Percentiles rank a stretch among this genome's conserved stretches.
These are phyloP conservation scores for Monoraphidium neglectum DNA, from an alignment of 139 green algal genomes.

Conservation along the genomic window DNA sequence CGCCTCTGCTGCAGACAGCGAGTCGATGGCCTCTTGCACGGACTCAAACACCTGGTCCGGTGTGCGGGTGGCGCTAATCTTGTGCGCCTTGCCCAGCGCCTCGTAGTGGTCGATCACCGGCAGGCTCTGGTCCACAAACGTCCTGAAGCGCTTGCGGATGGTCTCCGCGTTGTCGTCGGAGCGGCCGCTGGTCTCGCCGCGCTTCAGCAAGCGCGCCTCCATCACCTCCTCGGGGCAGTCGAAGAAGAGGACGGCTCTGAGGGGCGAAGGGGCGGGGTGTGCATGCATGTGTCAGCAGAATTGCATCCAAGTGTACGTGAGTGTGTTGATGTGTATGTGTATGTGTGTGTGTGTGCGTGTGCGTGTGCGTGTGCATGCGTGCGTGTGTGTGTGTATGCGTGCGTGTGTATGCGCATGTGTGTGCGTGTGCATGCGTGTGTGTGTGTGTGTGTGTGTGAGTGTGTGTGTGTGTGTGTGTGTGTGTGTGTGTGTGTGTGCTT, in stretches of 20 bases:
- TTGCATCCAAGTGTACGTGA: too few species aligned
- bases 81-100: slow-evolving; percentile 55
- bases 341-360: too few species aligned
- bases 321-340: too few species aligned
- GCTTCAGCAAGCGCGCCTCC: slow-evolving; percentile 85
- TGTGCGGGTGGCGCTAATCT: slow-evolving; percentile 27
- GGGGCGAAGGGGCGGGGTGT: neutral
- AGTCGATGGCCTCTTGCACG: slow-evolving; percentile 28
- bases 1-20: neutral
- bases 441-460: too few species aligned
- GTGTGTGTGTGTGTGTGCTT: too few species aligned
- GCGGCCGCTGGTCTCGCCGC: slow-evolving; percentile 85
- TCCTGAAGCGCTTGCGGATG: slow-evolving; percentile 95
- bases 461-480: too few species aligned
- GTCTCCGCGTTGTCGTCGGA: slow-evolving; percentile 95
- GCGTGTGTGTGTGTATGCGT: too few species aligned
- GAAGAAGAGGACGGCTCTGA: slow-evolving; percentile 74
- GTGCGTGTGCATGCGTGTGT: too few species aligned
- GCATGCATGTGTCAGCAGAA: too few species aligned
- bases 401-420: too few species aligned
- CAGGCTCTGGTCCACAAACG: slow-evolving; percentile 83
- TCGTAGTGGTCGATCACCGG: slow-evolving; percentile 88
- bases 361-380: too few species aligned
- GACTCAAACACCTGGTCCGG: slow-evolving; percentile 36
- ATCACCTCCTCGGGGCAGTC: slow-evolving; percentile 87